Conservation (phyloP, 2,329 filamentous ascomycete species). For the Colletotrichum zoysiae region DNA sequence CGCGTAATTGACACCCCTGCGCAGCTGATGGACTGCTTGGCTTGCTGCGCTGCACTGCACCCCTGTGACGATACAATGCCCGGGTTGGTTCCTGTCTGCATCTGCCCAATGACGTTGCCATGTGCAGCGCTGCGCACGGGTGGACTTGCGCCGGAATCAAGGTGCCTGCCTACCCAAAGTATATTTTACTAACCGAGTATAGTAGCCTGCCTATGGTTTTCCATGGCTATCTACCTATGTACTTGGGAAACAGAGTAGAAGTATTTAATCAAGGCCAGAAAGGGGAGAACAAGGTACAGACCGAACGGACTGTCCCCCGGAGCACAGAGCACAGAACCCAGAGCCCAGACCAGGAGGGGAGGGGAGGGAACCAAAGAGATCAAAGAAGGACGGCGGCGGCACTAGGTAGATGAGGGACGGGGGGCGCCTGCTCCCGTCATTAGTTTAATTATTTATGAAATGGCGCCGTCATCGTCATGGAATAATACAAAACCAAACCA, state of each 20-base stretch:
- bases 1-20: constrained; percentile 35
- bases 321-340: too few relatives aligned
- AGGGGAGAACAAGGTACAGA: too few relatives aligned
- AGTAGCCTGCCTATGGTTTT: too few relatives aligned
- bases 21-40: background rate
- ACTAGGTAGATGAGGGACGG: too few relatives aligned
- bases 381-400: background rate
- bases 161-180: background rate
- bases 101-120: constrained; percentile 30
- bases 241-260: too few relatives aligned
- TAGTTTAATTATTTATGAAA: background rate
- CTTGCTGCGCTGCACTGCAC: constrained; percentile 3
- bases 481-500: background rate
- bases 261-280: too few relatives aligned
- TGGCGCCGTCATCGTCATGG: constrained; percentile 15
- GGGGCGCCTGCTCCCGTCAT: constrained; percentile 10
- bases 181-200: too few relatives aligned
- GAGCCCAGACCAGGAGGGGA: too few relatives aligned
- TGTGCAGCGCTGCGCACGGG: constrained; percentile 10
- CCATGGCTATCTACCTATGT: too few relatives aligned
- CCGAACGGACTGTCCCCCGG: background rate
- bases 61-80: constrained; percentile 22
- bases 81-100: background rate
- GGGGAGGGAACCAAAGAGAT: background rate
- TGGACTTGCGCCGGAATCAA: background rate